Evolutionary conservation across 164 flowering plant species (phyloP).

Genomic region (Litsea cubeba): DNA sequence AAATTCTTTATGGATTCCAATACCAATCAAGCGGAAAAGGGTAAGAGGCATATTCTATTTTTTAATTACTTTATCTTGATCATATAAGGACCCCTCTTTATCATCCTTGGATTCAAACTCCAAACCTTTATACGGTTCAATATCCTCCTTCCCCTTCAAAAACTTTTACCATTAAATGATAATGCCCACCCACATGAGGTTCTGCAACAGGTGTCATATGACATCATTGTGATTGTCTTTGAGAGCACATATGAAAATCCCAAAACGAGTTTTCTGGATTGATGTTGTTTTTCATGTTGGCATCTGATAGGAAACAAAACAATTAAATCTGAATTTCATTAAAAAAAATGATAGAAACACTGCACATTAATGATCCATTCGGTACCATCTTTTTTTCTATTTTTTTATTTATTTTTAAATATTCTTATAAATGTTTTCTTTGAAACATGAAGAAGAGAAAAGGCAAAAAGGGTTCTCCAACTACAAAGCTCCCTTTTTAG

Average conservation of each 20-base stretch:
- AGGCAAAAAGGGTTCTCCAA: too few species aligned
- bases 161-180: not conserved
- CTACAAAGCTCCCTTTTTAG: too few species aligned
- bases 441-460: too few species aligned
- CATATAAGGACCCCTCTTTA: too few species aligned
- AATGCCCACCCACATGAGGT: not conserved
- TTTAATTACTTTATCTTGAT: too few species aligned
- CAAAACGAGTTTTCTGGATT: not conserved
- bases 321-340: too few species aligned
- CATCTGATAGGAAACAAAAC: not conserved
- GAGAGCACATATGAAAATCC: not conserved
- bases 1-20: too few species aligned
- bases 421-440: too few species aligned
- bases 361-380: not conserved
- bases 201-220: not conserved
- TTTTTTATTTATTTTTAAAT: too few species aligned
- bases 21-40: too few species aligned
- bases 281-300: not conserved
- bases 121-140: constrained; percentile 11
- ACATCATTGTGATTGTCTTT: not conserved
- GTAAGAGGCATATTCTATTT: too few species aligned
- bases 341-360: not conserved
- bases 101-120: constrained; percentile 11
- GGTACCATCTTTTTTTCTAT: too few species aligned
- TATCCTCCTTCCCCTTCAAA: constrained; percentile 1